Evolutionary conservation across 257 asterid genomes (phyloP).

Genomic region (Nicotiana noctiflora): DNA sequence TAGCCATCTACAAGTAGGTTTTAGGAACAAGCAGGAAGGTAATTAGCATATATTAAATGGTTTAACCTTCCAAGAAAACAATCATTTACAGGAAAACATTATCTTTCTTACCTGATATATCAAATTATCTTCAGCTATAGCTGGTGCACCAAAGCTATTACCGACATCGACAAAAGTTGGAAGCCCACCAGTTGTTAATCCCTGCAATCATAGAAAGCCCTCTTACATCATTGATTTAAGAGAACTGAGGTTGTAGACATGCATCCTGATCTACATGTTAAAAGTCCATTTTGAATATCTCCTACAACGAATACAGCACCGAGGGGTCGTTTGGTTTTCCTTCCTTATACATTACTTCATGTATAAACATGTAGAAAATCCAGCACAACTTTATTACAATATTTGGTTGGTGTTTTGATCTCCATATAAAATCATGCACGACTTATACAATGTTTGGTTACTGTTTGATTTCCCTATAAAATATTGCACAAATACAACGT

Average conservation of each 20-base stretch:
- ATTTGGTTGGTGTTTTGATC: too few relatives aligned
- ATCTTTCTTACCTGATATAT: conserved; percentile 55
- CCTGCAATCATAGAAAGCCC: conserved; percentile 33
- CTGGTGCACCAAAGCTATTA: conserved; percentile 98
- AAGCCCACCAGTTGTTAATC: conserved; percentile 97
- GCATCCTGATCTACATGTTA: not conserved
- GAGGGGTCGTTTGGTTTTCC: not conserved
- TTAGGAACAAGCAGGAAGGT: not conserved
- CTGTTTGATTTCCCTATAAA: too few relatives aligned
- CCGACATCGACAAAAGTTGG: conserved; percentile 98
- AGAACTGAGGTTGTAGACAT: too few relatives aligned
- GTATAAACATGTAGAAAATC: too few relatives aligned
- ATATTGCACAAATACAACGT: too few relatives aligned
- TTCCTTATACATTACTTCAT: too few relatives aligned
- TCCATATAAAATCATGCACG: too few relatives aligned
- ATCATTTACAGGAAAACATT: not conserved
- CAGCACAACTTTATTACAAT: too few relatives aligned
- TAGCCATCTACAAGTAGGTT: conserved; percentile 49
- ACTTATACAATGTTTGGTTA: too few relatives aligned
- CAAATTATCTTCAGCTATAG: conserved; percentile 89
- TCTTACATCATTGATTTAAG: not conserved
- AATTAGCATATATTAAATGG: not conserved
- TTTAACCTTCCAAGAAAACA: not conserved
- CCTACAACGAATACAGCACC: not conserved
- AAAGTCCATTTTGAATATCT: not conserved